Base-by-base conservation (phyloP, 2,329 filamentous ascomycete genomes). In the Penicillium sp. region DNA sequence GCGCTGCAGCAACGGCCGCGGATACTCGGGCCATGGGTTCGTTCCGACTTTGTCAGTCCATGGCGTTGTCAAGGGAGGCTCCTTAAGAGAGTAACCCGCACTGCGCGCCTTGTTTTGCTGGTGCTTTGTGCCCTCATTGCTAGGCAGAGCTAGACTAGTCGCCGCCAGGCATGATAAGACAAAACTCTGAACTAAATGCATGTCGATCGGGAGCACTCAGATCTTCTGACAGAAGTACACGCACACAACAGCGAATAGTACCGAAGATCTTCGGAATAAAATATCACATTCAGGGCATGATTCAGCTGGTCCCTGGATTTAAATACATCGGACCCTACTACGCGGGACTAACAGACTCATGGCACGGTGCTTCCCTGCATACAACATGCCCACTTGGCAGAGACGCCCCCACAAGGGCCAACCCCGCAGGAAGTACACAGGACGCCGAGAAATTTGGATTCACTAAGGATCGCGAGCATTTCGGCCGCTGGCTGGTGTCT, bases 21-120 rank as follows among this genome's bases (percentile, higher is more conserved):
- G 79, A 61, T 81, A 80, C 55, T 81, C 78, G 8, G 78, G 78
- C 79, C 79, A 82, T 0, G 79, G 79, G 49, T 78, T 72, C 1
- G 75, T 80, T 17, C 79, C 79, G 6, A 80, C 78, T 25, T 76
- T 70, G 36, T 75, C 68, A 0, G 79, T 82, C 79, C 79, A 82
- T 10, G 70, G 66, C 1, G 77, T 80, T 15, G 71, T 73, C 47
- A 79, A 64, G 4, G 77, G 77, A n/a, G 76, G 75, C 29, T 70
- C 58, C 47, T 79, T 72, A 3, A 71, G 64, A 33, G 71, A 58
- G 72, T 83, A 77, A 2, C 62, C 71, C 10, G 57, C 42, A 35
- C 60, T 56, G 41, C 49, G 68, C 64, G 48, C 44, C 44, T 64
- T 57, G 12, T 59, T 59, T 36, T 33, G 44, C 19, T 44, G 25